Base-by-base conservation (phyloP, 2,329 filamentous ascomycete species). In the Cladophialophora yegresii region DNA sequence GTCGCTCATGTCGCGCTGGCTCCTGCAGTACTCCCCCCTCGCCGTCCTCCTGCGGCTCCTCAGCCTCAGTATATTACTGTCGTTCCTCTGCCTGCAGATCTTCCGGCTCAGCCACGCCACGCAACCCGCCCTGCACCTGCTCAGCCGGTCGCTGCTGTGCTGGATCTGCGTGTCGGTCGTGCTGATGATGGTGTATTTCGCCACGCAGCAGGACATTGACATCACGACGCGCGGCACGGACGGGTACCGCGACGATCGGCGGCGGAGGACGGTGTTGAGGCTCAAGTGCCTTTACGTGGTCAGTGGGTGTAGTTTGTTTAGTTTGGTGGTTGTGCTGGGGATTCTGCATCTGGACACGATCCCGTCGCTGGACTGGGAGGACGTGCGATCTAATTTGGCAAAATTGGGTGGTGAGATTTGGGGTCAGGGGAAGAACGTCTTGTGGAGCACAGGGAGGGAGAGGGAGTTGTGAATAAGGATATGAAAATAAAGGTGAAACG, bases 21-120 rank as follows among this genome's bases (percentile, higher is more conserved):
- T 95, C 71, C 83, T 93, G 71, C 89, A 92, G 76, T 95, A 93
- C 78, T 92, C 90, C 13, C 90, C 91, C 45, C 74, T 78, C 71
- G 91, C 90, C 56, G 92, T 91, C 54, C 85, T 93, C 66, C 87
- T 95, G 63, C 90, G 91, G 56, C 87, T 95, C 51, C 67, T 65
- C 66, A 67, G 65, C 30, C 56, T 71, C 3, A 70, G 68, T 3
- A 70, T 71, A 22, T 22, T 69, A 28, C 65, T 71, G 6, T 70
- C 70, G 13, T 71, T 70, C 50, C 62, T 45, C 13, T 67, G 65
- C 49, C 64, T 63, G 53, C 68, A 71, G 60, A 47, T 68, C 30
- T 70, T 71, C 57, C 67, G 64, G 33, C 16, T 67, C 40, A 59
- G 65, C 13, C 67, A 61, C 4, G 69, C 70, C 32, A 60, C 67